phyloP scores from a whole-genome alignment of 2,329 filamentous ascomycete genomes.

The Verticillium zaregamsianum region DNA sequence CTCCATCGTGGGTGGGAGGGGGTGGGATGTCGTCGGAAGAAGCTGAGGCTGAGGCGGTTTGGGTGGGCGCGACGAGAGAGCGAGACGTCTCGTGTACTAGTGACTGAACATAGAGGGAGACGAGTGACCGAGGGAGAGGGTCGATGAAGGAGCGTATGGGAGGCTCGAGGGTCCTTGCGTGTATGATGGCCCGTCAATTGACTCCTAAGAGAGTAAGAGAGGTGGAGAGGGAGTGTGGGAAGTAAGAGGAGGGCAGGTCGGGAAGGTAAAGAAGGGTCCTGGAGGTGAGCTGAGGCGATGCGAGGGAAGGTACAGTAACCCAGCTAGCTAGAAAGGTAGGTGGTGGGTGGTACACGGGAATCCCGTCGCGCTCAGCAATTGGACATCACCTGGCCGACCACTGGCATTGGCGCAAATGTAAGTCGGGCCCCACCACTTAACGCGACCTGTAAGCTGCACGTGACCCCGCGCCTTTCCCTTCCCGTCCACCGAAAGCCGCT shows the following conservation, averaged over 20 bases:
- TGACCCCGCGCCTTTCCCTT: neutral
- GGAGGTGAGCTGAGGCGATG: neutral
- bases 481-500: neutral
- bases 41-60: neutral
- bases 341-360: neutral
- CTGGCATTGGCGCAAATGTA: neutral
- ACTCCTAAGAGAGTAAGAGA: neutral
- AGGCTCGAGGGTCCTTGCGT: neutral
- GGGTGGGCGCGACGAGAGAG: no score
- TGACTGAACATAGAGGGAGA: neutral
- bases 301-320: neutral
- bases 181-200: neutral
- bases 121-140: neutral
- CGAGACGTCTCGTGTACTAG: no score
- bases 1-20: neutral
- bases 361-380: neutral
- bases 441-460: neutral
- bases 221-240: neutral
- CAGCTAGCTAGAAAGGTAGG: no score
- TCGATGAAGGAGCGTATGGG: no score
- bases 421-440: neutral
- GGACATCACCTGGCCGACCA: neutral
- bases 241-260: neutral
- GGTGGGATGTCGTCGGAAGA: neutral
- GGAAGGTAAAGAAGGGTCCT: neutral